These are phyloP conservation scores for Escallonia rubra DNA, from an alignment of 129 eudicot species.

Conservation along the genomic window DNA sequence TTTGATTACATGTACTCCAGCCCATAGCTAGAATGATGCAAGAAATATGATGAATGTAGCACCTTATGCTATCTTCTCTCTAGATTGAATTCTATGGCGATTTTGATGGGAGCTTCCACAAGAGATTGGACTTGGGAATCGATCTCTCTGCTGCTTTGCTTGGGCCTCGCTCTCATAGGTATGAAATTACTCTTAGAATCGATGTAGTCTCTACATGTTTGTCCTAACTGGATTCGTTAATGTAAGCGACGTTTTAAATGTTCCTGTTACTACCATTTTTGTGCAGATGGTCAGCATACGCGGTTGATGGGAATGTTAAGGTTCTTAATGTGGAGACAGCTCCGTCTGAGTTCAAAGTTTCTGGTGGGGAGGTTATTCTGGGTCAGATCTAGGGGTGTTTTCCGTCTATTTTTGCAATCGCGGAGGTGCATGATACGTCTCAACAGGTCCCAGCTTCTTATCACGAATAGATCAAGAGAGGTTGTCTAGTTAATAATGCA, in stretches of 20 bases:
- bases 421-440: neutral
- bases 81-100: conserved; percentile 96
- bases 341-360: conserved; percentile 90
- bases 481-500: neutral
- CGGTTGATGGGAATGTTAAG: conserved; percentile 86
- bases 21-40: neutral
- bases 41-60: conserved; percentile 4
- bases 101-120: conserved; percentile 94
- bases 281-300: conserved; percentile 92
- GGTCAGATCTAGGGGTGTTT: conserved; percentile 45
- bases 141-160: conserved; percentile 91
- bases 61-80: neutral
- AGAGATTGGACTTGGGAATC: conserved; percentile 64
- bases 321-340: conserved; percentile 81
- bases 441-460: neutral
- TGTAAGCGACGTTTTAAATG: neutral
- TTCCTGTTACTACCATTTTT: neutral
- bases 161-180: conserved; percentile 94
- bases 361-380: conserved; percentile 80
- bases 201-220: neutral
- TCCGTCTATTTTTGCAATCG: neutral
- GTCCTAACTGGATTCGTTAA: neutral
- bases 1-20: too few species aligned
- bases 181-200: neutral
- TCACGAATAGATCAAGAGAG: neutral